A percentile compares a stretch with the other conserved stretches of the same genome.
phyloP scores from a whole-genome alignment of 495 filamentous ascomycete species.

The Hypoxylon trugodes region DNA sequence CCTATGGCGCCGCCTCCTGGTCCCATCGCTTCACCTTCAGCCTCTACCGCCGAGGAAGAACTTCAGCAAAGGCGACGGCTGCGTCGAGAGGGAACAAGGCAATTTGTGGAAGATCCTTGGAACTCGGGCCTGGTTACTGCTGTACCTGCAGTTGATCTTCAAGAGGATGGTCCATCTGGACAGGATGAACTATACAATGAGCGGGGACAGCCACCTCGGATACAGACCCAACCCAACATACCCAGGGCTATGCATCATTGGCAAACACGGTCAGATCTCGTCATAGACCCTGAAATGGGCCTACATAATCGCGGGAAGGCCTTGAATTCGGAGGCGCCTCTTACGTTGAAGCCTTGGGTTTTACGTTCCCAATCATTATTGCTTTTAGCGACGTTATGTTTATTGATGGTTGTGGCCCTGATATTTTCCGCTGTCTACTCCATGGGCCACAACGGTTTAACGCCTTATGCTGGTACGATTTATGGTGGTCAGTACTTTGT shows the following conservation, averaged over 20 bases:
- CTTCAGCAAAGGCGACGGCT: conserved; percentile 12
- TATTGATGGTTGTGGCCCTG: conserved; percentile 76
- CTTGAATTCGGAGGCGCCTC: conserved; percentile 49
- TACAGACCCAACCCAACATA: conserved; percentile 4
- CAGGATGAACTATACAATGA: background rate
- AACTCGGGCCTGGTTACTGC: background rate
- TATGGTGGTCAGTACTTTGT: conserved; percentile 82
- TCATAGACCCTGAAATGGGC: conserved; percentile 25
- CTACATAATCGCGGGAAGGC: conserved; percentile 28
- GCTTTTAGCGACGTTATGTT: conserved; percentile 64
- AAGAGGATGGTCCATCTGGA: background rate
- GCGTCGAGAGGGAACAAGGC: conserved; percentile 7
- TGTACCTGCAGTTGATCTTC: background rate
- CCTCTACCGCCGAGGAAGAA: conserved; percentile 8
- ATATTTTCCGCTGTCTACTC: conserved; percentile 80
- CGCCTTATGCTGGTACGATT: conserved; percentile 66
- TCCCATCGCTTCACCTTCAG: conserved; percentile 10
- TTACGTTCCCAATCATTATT: conserved; percentile 70
- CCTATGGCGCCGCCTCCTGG: conserved; percentile 8
- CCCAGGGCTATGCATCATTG: conserved; percentile 37
- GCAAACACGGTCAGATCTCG: conserved; percentile 35
- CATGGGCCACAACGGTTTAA: conserved; percentile 66
- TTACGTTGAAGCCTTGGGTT: conserved; percentile 72
- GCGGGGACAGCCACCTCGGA: background rate
- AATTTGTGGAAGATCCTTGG: background rate